phyloP scores from a whole-genome alignment of 768 basidiomycete genomes.

The Daedaleopsis nitida region DNA sequence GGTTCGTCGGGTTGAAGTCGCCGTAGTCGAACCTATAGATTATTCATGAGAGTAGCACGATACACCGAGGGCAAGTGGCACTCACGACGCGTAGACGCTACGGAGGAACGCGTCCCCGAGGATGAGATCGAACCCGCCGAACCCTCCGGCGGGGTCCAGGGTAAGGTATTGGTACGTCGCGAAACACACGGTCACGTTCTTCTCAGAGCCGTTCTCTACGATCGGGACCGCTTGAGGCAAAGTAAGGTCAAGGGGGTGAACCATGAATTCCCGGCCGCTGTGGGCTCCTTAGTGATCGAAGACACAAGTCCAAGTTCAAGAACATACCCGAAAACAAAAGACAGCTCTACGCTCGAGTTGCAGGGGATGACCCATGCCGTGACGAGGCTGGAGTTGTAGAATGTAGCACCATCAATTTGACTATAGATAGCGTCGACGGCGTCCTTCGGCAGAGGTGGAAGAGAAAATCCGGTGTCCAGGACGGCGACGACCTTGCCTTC shows the following conservation, averaged over 20 bases:
- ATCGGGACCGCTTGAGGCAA: conserved; percentile 16
- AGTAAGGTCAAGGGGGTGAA: conserved; percentile 35
- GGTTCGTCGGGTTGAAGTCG: conserved; percentile 20
- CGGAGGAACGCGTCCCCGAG: conserved; percentile 37
- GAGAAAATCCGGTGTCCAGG: conserved; percentile 33
- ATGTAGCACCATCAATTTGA: conserved; percentile 30
- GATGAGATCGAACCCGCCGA: conserved; percentile 29
- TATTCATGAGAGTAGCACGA: background rate
- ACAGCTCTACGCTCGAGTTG: conserved; percentile 24
- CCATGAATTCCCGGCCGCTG: conserved; percentile 40
- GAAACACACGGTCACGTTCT: conserved; percentile 27
- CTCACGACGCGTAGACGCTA: conserved; percentile 36
- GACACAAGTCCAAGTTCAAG: background rate
- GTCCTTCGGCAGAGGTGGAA: conserved; percentile 25
- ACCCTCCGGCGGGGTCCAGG: conserved; percentile 7
- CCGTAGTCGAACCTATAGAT: conserved; percentile 26
- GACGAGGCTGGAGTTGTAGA: conserved; percentile 11
- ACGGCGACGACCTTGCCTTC: conserved; percentile 27
- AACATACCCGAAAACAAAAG: conserved; percentile 32
- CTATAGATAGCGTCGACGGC: conserved; percentile 33
- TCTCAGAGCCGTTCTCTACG: conserved; percentile 3
- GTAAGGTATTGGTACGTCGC: conserved; percentile 27
- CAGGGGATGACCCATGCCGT: conserved; percentile 34
- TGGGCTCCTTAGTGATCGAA: background rate
- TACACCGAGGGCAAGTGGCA: background rate